Evolutionary conservation across 1,139 yeast species (phyloP).

Genomic region (Williopsis jadinii): DNA sequence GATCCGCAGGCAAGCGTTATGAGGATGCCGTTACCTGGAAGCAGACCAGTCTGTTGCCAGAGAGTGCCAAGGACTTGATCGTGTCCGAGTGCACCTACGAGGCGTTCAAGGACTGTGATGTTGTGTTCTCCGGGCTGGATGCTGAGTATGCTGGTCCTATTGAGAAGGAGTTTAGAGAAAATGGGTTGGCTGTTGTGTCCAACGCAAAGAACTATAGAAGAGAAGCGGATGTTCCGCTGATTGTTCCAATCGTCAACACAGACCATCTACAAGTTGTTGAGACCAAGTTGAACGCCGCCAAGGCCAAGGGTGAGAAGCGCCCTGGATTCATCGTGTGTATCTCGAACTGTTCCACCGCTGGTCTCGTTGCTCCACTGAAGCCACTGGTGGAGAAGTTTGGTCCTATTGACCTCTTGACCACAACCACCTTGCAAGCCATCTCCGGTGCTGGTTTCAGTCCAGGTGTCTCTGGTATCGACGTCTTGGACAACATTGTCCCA

Average conservation of each 20-base stretch:
- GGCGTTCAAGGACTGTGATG: slow-evolving; percentile 80
- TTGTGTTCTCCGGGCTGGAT: slow-evolving; percentile 92
- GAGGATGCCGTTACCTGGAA: slow-evolving; percentile 90
- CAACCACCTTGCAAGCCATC: slow-evolving; percentile 94
- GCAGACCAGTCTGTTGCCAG: slow-evolving; percentile 81
- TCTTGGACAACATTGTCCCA: slow-evolving; percentile 91
- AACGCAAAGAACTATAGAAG: slow-evolving; percentile 97
- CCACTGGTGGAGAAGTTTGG: slow-evolving; percentile 88
- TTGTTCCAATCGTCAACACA: slow-evolving; percentile 95
- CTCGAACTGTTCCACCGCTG: slow-evolving; percentile 98
- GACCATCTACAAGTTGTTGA: slow-evolving; percentile 80
- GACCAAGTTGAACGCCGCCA: slow-evolving; percentile 47
- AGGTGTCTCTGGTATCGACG: slow-evolving; percentile 93
- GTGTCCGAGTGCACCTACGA: slow-evolving; percentile 77
- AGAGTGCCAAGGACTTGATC: slow-evolving; percentile 47
- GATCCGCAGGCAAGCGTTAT: slow-evolving; percentile 90
- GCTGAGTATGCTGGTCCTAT: slow-evolving; percentile 90
- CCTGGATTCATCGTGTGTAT: slow-evolving; percentile 90
- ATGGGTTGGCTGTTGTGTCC: slow-evolving; percentile 80
- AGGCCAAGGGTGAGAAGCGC: slow-evolving; percentile 43
- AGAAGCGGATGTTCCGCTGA: slow-evolving; percentile 77
- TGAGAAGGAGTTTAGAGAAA: slow-evolving; percentile 75
- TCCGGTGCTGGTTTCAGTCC: slow-evolving; percentile 99
- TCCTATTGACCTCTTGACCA: slow-evolving; percentile 77
- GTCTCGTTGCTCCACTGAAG: slow-evolving; percentile 91